Conservation (phyloP, 768 basidiomycete genomes). For the Suillus cothurnatus region DNA sequence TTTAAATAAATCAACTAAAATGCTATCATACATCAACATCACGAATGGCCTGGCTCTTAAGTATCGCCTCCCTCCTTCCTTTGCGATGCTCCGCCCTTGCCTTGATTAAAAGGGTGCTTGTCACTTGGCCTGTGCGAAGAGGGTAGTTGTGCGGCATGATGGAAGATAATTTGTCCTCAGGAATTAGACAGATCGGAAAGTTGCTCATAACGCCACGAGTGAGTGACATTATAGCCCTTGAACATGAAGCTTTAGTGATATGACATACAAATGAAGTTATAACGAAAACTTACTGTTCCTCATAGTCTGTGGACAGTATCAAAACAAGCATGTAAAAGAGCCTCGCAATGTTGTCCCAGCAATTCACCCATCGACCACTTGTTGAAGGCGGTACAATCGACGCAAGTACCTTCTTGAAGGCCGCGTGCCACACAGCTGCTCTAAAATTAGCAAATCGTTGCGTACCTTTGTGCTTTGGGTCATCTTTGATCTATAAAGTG, state of each 20-base stretch:
- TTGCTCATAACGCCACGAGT: constrained; percentile 29
- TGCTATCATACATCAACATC: constrained; percentile 17
- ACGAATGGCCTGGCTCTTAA: constrained; percentile 17
- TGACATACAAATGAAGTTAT: neutral
- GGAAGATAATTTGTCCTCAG: constrained; percentile 26
- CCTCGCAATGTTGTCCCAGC: constrained; percentile 32
- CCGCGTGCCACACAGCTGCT: constrained; percentile 13
- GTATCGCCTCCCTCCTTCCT: constrained; percentile 19
- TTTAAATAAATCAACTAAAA: neutral
- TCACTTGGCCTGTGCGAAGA: constrained; percentile 22
- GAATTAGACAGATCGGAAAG: constrained; percentile 39
- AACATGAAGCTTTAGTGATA: neutral
- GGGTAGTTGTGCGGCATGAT: constrained; percentile 9
- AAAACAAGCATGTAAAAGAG: constrained; percentile 32
- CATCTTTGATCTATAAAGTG: constrained; percentile 9
- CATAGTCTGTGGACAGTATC: constrained; percentile 44
- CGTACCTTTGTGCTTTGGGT: constrained; percentile 6
- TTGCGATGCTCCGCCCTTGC: constrained; percentile 16
- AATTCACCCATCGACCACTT: constrained; percentile 18
- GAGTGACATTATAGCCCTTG: constrained; percentile 37
- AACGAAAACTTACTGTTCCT: constrained; percentile 41
- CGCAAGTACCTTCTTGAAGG: constrained; percentile 11
- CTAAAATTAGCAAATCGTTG: constrained; percentile 12
- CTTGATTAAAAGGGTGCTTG: constrained; percentile 7
- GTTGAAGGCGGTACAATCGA: neutral